Evolutionary conservation across 306 rosid species (phyloP).

Genomic region (Castanospermum australe): DNA sequence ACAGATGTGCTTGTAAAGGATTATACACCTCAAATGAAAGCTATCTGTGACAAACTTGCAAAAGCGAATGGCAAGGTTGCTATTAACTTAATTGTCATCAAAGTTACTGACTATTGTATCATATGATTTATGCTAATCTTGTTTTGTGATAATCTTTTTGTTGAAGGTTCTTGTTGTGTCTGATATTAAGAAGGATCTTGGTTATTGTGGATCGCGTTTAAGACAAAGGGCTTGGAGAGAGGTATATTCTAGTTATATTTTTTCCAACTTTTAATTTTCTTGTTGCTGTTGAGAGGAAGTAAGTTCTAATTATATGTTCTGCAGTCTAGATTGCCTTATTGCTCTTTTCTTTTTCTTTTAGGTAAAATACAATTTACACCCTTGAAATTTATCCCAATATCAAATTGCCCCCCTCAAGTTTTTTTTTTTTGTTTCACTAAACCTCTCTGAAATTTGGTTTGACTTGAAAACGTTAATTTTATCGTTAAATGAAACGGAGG

Average conservation of each 20-base stretch:
- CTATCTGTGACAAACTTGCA: conserved; percentile 65
- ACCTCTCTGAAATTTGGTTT: no score
- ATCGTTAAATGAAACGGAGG: no score
- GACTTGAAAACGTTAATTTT: no score
- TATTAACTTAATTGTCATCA: conserved; percentile 13
- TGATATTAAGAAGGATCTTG: conserved; percentile 81
- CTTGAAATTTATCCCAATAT: no score
- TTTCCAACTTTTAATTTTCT: background rate
- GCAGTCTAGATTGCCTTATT: conserved; percentile 1
- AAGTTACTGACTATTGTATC: background rate
- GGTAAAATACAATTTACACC: no score
- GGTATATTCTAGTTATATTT: conserved; percentile 34
- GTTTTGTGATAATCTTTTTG: conserved; percentile 18
- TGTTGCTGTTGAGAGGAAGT: conserved; percentile 39
- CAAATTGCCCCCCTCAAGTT: no score
- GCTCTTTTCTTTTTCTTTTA: background rate
- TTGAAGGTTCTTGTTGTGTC: conserved; percentile 81
- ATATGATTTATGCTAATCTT: conserved; percentile 24
- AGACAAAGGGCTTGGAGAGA: conserved; percentile 78
- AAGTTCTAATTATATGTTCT: conserved; percentile 7
- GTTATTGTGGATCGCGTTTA: conserved; percentile 56
- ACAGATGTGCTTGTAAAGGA: conserved; percentile 68
- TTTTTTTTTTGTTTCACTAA: no score
- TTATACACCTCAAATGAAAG: conserved; percentile 71
- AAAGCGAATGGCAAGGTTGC: conserved; percentile 80